Percentiles rank a stretch among this genome's conserved stretches.
Evolutionary conservation across 306 rosid species (phyloP).

Genomic region (Rosa persica): DNA sequence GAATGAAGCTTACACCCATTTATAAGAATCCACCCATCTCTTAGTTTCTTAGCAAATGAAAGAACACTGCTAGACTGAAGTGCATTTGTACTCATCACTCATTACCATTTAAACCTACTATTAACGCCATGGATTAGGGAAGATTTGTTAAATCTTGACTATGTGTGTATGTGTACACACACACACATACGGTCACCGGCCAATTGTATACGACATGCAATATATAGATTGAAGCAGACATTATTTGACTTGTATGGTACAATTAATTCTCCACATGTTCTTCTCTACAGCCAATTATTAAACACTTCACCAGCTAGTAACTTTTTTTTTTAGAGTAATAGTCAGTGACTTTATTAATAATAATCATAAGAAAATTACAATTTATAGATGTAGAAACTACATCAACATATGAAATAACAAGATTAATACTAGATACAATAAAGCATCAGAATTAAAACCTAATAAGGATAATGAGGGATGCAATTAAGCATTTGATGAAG

Average conservation of each 20-base stretch:
- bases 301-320: neutral
- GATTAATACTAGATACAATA: too few relatives aligned
- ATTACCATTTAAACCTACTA: neutral
- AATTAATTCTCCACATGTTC: neutral
- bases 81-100: neutral
- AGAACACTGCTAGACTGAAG: neutral
- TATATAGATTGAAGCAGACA: neutral
- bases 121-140: neutral
- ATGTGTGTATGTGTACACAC: neutral
- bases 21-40: neutral
- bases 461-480: too few relatives aligned
- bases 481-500: too few relatives aligned
- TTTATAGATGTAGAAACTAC: too few relatives aligned
- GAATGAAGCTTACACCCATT: too few relatives aligned
- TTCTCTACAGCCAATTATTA: neutral
- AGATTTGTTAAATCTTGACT: neutral
- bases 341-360: too few relatives aligned
- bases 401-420: too few relatives aligned
- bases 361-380: too few relatives aligned
- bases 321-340: too few relatives aligned
- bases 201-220: neutral
- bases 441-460: too few relatives aligned
- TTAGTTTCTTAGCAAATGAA: neutral
- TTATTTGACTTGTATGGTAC: neutral
- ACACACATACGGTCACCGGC: neutral